phyloP scores from a whole-genome alignment of 169 alveolate species.

The Plasmodium malariae region DNA sequence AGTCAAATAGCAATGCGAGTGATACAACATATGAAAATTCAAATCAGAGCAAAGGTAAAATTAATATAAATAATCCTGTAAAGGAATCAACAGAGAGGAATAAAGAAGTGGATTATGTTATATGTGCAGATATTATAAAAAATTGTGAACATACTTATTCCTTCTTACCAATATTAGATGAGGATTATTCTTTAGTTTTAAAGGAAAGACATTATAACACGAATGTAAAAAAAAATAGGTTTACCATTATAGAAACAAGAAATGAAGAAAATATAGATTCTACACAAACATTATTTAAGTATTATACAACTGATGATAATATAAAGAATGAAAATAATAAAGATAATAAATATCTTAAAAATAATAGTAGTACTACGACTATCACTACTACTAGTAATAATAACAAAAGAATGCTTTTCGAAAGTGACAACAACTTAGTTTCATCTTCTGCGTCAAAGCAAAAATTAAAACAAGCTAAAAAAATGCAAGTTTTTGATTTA shows the following conservation, averaged over 20 bases:
- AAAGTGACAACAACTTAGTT: constrained; percentile 12
- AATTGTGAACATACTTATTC: constrained; percentile 59
- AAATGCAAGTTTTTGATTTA: constrained; percentile 64
- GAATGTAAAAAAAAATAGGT: constrained; percentile 66
- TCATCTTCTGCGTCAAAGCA: constrained; percentile 45
- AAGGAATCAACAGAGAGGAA: constrained; percentile 25
- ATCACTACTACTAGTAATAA: constrained; percentile 15
- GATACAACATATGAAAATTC: constrained; percentile 23
- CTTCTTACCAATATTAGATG: constrained; percentile 64
- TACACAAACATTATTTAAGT: constrained; percentile 66
- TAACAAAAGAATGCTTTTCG: constrained; percentile 37
- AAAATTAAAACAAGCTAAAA: constrained; percentile 59
- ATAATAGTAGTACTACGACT: neutral
- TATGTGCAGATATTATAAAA: constrained; percentile 60
- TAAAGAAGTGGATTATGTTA: constrained; percentile 65
- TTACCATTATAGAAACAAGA: constrained; percentile 71
- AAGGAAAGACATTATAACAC: constrained; percentile 73
- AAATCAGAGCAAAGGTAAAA: constrained; percentile 39
- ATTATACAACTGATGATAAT: constrained; percentile 46
- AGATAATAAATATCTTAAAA: neutral
- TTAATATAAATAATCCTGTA: constrained; percentile 26
- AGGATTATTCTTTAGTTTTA: constrained; percentile 68
- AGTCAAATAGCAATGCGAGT: constrained; percentile 12
- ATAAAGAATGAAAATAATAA: neutral
- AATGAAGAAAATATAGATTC: constrained; percentile 74